Conservation (phyloP, 2,329 filamentous ascomycete genomes). For the Hymenoscyphus fructigenus region DNA sequence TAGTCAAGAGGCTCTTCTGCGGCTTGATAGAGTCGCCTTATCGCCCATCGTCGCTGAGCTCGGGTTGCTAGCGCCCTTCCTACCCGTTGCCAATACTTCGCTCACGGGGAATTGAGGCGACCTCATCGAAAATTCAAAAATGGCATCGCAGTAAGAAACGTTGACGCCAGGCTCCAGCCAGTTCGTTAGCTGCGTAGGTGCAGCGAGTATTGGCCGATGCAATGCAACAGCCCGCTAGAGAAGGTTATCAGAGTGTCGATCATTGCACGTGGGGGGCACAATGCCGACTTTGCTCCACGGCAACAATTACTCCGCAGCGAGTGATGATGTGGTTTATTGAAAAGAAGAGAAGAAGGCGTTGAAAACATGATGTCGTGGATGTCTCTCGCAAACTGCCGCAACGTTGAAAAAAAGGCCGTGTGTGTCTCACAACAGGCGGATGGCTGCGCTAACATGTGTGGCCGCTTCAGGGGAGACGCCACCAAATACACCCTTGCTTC, state of each 20-base stretch:
- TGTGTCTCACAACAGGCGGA: neutral
- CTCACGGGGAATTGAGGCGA: too few species aligned
- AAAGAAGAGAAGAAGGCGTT: neutral
- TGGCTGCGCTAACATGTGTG: neutral
- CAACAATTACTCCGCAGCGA: neutral
- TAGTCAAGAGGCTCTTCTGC: neutral
- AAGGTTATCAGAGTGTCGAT: neutral
- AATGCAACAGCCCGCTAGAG: neutral
- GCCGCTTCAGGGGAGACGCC: neutral
- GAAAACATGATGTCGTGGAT: neutral
- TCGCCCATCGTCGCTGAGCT: neutral
- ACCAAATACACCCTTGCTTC: neutral
- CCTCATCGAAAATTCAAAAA: neutral
- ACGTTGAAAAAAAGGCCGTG: neutral
- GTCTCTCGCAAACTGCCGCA: neutral
- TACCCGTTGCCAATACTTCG: neutral
- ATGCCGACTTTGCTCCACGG: neutral
- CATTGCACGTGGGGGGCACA: neutral
- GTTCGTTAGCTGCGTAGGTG: neutral
- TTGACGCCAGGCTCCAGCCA: conserved; percentile 1
- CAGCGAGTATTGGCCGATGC: conserved; percentile 3
- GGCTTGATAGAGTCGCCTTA: neutral
- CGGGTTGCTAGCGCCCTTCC: neutral
- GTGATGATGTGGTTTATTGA: neutral
- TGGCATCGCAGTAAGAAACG: neutral